Conservation (phyloP, 148 eudicot genomes). For the Vaccinium macrocarpon region DNA sequence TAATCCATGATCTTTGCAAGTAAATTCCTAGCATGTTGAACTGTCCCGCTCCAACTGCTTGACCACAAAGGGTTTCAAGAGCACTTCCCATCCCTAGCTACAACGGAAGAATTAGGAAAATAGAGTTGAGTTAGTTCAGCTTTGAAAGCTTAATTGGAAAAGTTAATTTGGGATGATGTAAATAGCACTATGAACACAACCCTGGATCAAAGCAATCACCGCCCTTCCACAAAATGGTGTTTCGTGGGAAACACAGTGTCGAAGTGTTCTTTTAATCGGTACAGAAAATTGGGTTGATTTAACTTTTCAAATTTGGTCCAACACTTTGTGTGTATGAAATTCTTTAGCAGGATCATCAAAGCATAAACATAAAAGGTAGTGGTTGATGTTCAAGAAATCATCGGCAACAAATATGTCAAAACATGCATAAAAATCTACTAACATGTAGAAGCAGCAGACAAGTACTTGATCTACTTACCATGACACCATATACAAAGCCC, state of each 20-base stretch:
- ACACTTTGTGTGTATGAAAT: background rate
- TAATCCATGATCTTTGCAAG: constrained; percentile 45
- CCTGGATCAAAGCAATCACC: background rate
- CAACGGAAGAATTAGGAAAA: background rate
- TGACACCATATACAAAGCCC: constrained; percentile 28
- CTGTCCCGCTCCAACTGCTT: constrained; percentile 43
- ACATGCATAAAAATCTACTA: background rate
- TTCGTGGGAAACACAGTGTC: background rate
- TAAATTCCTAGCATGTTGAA: constrained; percentile 36
- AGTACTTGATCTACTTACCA: constrained; percentile 15
- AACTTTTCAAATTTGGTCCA: background rate
- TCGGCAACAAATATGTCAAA: background rate
- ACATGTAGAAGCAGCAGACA: background rate
- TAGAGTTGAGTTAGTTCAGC: background rate
- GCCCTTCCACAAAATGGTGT: background rate
- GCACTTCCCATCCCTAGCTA: constrained; percentile 59
- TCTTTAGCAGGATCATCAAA: background rate
- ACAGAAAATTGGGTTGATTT: background rate
- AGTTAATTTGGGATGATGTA: background rate
- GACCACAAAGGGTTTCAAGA: constrained; percentile 46
- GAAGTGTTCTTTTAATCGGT: background rate
- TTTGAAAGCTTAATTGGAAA: background rate
- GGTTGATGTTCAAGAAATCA: constrained; percentile 3
- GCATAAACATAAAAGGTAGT: background rate
- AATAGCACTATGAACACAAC: background rate